A percentile compares a stretch with the other conserved stretches of the same genome.
phyloP scores from a whole-genome alignment of 306 rosid genomes.

The Cyamopsis tetragonoloba region DNA sequence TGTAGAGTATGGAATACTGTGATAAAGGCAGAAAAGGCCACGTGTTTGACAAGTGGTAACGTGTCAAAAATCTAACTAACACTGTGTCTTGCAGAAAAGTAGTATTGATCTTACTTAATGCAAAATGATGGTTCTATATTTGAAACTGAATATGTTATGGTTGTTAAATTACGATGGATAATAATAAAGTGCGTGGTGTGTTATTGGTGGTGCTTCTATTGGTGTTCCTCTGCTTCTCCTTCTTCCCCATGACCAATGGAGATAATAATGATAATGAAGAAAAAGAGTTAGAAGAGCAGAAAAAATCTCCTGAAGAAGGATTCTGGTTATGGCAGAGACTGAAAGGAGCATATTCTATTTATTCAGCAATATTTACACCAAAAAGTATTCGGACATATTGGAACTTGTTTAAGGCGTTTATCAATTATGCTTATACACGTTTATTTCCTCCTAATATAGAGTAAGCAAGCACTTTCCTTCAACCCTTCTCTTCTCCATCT shows the following conservation, averaged over 20 bases:
- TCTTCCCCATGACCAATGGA: too few relatives aligned
- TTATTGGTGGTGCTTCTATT: neutral
- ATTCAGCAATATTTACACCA: neutral
- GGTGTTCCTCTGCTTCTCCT: neutral
- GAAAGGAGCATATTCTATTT: conserved; percentile 17
- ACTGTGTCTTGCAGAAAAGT: too few relatives aligned
- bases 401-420: neutral
- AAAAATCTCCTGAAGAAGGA: neutral
- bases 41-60: conserved; percentile 18
- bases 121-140: too few relatives aligned
- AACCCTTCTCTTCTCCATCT: neutral
- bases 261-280: neutral
- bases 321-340: conserved; percentile 17
- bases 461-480: conserved; percentile 23
- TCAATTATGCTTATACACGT: neutral
- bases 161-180: neutral
- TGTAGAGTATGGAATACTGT: neutral
- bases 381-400: neutral
- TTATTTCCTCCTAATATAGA: conserved; percentile 34
- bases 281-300: neutral
- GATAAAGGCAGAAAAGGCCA: neutral
- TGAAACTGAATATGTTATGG: too few relatives aligned
- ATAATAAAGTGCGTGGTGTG: neutral
- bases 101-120: too few relatives aligned
- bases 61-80: conserved; percentile 11